Conservation (phyloP, 2,329 filamentous ascomycete species). For the Fusarium devonianum region DNA sequence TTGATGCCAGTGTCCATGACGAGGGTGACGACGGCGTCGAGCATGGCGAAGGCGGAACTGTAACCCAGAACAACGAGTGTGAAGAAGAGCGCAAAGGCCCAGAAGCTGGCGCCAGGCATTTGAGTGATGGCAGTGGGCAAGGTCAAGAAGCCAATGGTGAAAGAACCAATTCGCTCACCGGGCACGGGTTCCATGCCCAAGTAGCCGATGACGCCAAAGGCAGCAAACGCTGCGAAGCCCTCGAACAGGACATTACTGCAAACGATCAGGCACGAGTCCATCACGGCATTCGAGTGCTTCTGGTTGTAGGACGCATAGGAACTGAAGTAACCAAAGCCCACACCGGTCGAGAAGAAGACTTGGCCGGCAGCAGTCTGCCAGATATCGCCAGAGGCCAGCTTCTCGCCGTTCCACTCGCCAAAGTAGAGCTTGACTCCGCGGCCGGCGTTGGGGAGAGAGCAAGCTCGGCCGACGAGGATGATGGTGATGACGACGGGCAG, state of each 20-base stretch:
- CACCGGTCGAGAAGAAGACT: slow-evolving; percentile 66
- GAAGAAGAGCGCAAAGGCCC: slow-evolving; percentile 65
- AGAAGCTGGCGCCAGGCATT: slow-evolving; percentile 65
- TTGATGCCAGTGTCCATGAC: slow-evolving; percentile 58
- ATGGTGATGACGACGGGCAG: slow-evolving; percentile 64
- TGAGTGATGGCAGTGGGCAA: slow-evolving; percentile 62
- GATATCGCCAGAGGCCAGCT: slow-evolving; percentile 58
- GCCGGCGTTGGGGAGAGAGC: slow-evolving; percentile 61
- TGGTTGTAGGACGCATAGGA: slow-evolving; percentile 66
- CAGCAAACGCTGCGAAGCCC: slow-evolving; percentile 56
- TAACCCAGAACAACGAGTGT: slow-evolving; percentile 65
- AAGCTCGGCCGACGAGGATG: slow-evolving; percentile 61
- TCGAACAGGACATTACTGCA: slow-evolving; percentile 64
- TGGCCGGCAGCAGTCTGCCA: slow-evolving; percentile 69
- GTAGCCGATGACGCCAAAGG: slow-evolving; percentile 64
- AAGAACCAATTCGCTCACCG: slow-evolving; percentile 57
- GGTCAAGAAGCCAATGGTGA: slow-evolving; percentile 65
- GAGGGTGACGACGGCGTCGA: slow-evolving; percentile 63
- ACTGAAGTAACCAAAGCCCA: slow-evolving; percentile 66
- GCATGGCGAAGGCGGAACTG: slow-evolving; percentile 65
- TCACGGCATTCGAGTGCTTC: slow-evolving; percentile 64
- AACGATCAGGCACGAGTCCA: slow-evolving; percentile 64
- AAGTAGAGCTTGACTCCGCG: slow-evolving; percentile 59
- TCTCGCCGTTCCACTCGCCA: slow-evolving; percentile 55
- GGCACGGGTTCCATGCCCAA: slow-evolving; percentile 48